These are phyloP conservation scores for Dioscorea dumetorum DNA, from an alignment of 106 monocot genomes.

Conservation along the genomic window DNA sequence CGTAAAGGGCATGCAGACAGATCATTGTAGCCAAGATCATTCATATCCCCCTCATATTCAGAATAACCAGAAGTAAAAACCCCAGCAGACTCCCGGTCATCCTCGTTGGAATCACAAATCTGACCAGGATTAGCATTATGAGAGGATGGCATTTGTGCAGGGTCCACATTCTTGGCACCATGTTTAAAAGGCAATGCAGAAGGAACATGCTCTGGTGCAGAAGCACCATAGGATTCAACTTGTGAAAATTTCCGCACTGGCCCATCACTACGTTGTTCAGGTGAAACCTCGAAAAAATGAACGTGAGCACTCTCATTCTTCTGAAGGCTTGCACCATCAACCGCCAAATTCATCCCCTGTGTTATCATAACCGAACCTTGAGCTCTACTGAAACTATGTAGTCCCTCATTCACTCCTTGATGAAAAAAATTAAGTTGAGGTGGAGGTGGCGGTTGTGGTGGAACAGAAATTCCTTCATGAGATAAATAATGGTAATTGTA, in stretches of 20 bases:
- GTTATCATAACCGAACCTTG: constrained; percentile 11
- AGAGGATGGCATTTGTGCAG: constrained; percentile 7
- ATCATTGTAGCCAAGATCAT: constrained; percentile 33
- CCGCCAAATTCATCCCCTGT: constrained; percentile 17
- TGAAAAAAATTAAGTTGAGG: constrained; percentile 24
- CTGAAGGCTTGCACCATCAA: constrained; percentile 9
- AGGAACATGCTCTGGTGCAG: constrained; percentile 16
- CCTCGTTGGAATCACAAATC: constrained; percentile 41
- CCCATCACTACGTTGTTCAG: constrained; percentile 13
- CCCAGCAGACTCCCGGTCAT: constrained; percentile 39
- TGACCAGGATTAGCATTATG: constrained; percentile 21
- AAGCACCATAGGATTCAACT: constrained; percentile 13
- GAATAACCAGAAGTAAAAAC: constrained; percentile 48
- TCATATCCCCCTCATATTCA: constrained; percentile 46
- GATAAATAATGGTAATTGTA: constrained; percentile 32
- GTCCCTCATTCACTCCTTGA: constrained; percentile 21
- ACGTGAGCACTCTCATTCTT: constrained; percentile 32
- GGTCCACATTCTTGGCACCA: constrained; percentile 20
- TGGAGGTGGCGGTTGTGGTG: constrained; percentile 9
- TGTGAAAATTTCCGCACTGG: constrained; percentile 10
- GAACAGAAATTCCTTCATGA: neutral
- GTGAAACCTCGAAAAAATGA: constrained; percentile 15
- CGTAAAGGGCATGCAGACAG: constrained; percentile 40
- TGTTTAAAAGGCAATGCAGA: constrained; percentile 20
- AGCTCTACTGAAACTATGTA: constrained; percentile 3